phyloP scores from a whole-genome alignment of 768 basidiomycete species.

The Piloderma croceum region DNA sequence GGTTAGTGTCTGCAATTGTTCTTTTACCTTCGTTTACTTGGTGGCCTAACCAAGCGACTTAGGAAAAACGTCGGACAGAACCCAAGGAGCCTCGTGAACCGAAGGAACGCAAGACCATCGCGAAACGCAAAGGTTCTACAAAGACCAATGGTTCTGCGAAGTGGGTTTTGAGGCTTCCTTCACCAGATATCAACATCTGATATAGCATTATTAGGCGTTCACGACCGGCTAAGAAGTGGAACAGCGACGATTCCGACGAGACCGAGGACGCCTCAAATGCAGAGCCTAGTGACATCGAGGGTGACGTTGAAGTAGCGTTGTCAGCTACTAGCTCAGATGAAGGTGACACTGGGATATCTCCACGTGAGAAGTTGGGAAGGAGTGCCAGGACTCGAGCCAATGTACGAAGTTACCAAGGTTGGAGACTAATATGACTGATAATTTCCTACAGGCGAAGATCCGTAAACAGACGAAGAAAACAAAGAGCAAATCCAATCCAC shows the following conservation, averaged over 20 bases:
- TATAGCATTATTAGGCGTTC: conserved; percentile 25
- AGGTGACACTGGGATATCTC: conserved; percentile 23
- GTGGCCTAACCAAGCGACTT: conserved; percentile 8
- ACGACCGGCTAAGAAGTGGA: conserved; percentile 15
- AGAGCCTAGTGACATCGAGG: conserved; percentile 22
- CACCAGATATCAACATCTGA: conserved; percentile 5
- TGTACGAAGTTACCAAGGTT: conserved; percentile 21
- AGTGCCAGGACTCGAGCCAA: conserved; percentile 37
- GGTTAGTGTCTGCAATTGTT: conserved; percentile 7
- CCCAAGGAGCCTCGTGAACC: conserved; percentile 32
- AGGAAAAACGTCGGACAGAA: conserved; percentile 28
- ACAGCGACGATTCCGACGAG: conserved; percentile 30
- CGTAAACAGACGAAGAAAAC: conserved; percentile 21
- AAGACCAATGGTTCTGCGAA: conserved; percentile 46
- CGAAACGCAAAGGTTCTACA: conserved; percentile 48
- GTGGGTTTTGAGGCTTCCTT: conserved; percentile 26
- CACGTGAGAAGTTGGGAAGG: conserved; percentile 32
- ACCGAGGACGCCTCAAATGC: conserved; percentile 16
- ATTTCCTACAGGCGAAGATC: conserved; percentile 25
- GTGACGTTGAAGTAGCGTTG: conserved; percentile 25
- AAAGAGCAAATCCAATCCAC: neutral
- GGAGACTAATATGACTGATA: neutral
- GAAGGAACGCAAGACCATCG: conserved; percentile 46
- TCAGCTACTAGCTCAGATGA: conserved; percentile 15
- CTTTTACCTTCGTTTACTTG: conserved; percentile 4